Percentiles rank a stretch among this genome's conserved stretches.
Conservation (phyloP, 495 filamentous ascomycete species). For the Lophiostoma macrostomum region DNA sequence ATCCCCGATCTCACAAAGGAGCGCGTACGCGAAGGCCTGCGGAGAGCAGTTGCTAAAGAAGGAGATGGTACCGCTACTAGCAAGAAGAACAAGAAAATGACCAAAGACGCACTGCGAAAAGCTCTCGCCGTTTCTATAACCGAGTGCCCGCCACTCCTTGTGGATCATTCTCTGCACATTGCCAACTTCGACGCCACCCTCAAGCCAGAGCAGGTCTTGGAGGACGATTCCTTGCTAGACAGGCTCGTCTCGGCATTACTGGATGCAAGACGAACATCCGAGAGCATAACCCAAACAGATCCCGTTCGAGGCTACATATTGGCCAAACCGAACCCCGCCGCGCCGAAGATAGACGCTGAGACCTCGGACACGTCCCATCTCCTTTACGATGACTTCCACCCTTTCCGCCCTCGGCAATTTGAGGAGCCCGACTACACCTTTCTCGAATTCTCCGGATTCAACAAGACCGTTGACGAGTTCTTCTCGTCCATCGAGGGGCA, state of each 20-base stretch:
- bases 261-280: conserved; percentile 62
- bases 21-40: conserved; percentile 64
- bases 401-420: conserved; percentile 84
- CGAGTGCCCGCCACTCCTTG: conserved; percentile 78
- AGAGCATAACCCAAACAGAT: conserved; percentile 56
- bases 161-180: conserved; percentile 79
- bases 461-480: conserved; percentile 91
- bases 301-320: conserved; percentile 80
- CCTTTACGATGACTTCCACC: conserved; percentile 93
- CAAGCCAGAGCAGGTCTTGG: conserved; percentile 65
- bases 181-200: conserved; percentile 62
- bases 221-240: conserved; percentile 60
- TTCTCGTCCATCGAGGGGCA: conserved; percentile 95
- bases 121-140: conserved; percentile 77
- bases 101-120: conserved; percentile 69
- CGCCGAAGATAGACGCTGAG: conserved; percentile 23
- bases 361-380: conserved; percentile 44
- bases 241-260: conserved; percentile 61
- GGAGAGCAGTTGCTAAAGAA: conserved; percentile 58
- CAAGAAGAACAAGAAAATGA: conserved; percentile 75
- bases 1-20: conserved; percentile 70
- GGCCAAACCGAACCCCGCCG: conserved; percentile 57
- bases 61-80: conserved; percentile 47
- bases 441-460: conserved; percentile 76
- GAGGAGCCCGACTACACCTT: conserved; percentile 60